These are phyloP conservation scores for Phalaenopsis equestris DNA, from an alignment of 106 monocot genomes.

Conservation along the genomic window DNA sequence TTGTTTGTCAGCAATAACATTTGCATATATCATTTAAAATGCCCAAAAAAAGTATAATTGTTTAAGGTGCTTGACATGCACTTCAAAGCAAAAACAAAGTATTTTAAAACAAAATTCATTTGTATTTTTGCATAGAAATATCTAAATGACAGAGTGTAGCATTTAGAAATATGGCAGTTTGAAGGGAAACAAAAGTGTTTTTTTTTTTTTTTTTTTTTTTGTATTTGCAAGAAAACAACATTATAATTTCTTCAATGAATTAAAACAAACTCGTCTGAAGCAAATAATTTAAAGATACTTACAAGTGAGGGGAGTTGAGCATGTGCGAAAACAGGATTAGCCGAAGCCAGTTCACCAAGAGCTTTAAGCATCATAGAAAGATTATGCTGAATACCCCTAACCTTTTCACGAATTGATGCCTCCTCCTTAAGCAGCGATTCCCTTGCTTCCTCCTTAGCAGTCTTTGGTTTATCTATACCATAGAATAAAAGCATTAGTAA, in stretches of 20 bases:
- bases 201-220: not conserved
- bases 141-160: not conserved
- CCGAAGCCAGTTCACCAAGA: conserved; percentile 76
- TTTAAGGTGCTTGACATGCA: too few relatives aligned
- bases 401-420: conserved; percentile 62
- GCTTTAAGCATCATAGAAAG: conserved; percentile 65
- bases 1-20: not conserved
- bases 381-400: conserved; percentile 52
- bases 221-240: not conserved
- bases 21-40: not conserved
- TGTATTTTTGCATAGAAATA: not conserved
- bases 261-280: not conserved
- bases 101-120: not conserved
- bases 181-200: not conserved
- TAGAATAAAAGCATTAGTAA: not conserved
- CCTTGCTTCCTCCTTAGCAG: conserved; percentile 91
- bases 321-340: conserved; percentile 86
- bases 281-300: conserved; percentile 8
- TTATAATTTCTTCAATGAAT: not conserved
- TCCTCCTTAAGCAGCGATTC: conserved; percentile 75
- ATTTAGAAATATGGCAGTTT: not conserved
- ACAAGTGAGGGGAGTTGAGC: conserved; percentile 83
- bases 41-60: not conserved
- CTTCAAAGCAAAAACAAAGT: not conserved
- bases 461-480: conserved; percentile 54